Percentiles rank a stretch among this genome's conserved stretches.
Conservation (phyloP, 1,139 yeast genomes). For the Hemisphaericaspora lyxosophila region DNA sequence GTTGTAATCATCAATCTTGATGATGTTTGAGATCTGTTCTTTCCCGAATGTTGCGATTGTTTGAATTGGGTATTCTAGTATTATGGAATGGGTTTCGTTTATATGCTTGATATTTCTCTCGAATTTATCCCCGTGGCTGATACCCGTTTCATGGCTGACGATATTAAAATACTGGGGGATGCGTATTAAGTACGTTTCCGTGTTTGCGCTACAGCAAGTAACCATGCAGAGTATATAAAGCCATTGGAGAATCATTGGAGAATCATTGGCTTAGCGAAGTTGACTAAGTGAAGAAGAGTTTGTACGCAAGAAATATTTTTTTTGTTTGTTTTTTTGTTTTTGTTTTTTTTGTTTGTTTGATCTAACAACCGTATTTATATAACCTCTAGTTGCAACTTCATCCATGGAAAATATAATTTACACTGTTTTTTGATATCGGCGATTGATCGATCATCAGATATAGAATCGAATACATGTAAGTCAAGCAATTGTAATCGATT, state of each 20-base stretch:
- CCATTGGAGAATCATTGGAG: slow-evolving; percentile 2
- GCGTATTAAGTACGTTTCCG: slow-evolving; percentile 34
- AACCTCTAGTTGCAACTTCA: slow-evolving; percentile 1
- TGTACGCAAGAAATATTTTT: not conserved
- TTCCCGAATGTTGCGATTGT: slow-evolving; percentile 13
- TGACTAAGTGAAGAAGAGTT: too few species aligned
- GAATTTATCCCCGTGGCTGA: slow-evolving; percentile 3
- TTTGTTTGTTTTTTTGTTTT: not conserved
- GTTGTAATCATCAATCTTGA: slow-evolving; percentile 16
- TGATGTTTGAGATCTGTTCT: slow-evolving; percentile 5
- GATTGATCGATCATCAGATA: not conserved
- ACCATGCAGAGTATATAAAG: not conserved
- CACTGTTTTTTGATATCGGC: slow-evolving; percentile 3
- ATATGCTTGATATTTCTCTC: slow-evolving; percentile 11
- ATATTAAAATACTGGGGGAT: slow-evolving; percentile 40
- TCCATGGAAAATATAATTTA: slow-evolving; percentile 3
- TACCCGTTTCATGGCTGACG: slow-evolving; percentile 21
- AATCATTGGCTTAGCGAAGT: not conserved
- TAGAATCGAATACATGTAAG: slow-evolving; percentile 1
- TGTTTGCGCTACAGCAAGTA: slow-evolving; percentile 28
- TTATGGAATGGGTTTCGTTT: slow-evolving; percentile 27
- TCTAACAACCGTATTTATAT: not conserved
- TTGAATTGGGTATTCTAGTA: slow-evolving; percentile 33
- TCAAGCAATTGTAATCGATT: slow-evolving; percentile 3
- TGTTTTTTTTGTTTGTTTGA: not conserved